Evolutionary conservation across 2,329 filamentous ascomycete genomes (phyloP).

Genomic region (Penicillium italicum): DNA sequence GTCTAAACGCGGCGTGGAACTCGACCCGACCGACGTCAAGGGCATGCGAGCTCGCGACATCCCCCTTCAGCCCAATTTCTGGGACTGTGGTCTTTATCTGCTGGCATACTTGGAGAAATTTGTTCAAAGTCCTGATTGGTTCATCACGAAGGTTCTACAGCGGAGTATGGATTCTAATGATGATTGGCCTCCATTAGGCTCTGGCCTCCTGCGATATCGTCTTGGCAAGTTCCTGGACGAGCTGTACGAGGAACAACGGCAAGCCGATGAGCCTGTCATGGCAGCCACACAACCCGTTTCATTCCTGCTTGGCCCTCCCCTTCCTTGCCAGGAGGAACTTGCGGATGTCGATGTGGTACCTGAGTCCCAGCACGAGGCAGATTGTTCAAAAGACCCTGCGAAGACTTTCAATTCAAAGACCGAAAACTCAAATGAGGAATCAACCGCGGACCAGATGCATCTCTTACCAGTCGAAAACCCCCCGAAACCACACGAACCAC

Average conservation of each 20-base stretch:
- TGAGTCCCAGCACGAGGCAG: neutral
- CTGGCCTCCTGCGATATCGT: conserved; percentile 58
- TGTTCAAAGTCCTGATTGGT: conserved; percentile 67
- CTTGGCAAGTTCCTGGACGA: conserved; percentile 65
- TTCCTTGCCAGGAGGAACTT: neutral
- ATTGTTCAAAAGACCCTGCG: neutral
- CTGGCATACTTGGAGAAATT: conserved; percentile 83
- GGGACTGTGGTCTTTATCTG: conserved; percentile 85
- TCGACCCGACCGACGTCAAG: conserved; percentile 46
- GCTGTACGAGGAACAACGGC: conserved; percentile 59
- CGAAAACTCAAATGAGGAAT: neutral
- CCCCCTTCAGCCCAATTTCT: conserved; percentile 77
- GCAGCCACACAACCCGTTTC: conserved; percentile 31
- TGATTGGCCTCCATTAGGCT: conserved; percentile 55
- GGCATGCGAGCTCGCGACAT: conserved; percentile 71
- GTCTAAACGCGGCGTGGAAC: conserved; percentile 54
- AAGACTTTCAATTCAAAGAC: neutral
- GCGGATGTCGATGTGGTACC: neutral
- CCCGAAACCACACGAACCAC: neutral
- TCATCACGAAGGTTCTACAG: conserved; percentile 63
- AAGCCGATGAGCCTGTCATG: conserved; percentile 29
- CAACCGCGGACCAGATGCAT: conserved; percentile 6
- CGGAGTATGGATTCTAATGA: conserved; percentile 57
- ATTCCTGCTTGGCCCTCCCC: conserved; percentile 29
- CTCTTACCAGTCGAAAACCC: conserved; percentile 5